Conservation (phyloP, 495 filamentous ascomycete species). For the Entonaema liquescens region DNA sequence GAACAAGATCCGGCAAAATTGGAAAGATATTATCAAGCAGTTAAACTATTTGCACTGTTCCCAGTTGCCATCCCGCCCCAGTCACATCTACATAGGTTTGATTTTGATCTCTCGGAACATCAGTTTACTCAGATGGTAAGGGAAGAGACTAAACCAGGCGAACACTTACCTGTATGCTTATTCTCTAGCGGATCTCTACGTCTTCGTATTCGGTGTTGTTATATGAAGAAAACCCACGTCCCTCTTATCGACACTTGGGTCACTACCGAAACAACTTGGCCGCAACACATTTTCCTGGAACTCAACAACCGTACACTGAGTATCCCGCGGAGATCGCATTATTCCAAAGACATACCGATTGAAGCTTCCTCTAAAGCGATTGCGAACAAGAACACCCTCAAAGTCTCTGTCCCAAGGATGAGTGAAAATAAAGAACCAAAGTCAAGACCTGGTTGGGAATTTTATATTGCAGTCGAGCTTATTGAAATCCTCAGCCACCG, state of each 20-base stretch:
- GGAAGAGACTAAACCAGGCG: constrained; percentile 17
- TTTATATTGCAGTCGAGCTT: constrained; percentile 68
- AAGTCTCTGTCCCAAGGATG: constrained; percentile 59
- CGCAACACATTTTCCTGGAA: constrained; percentile 71
- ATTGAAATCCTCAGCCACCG: constrained; percentile 64
- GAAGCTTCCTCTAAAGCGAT: constrained; percentile 70
- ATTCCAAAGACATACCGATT: constrained; percentile 77
- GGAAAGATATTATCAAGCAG: constrained; percentile 58
- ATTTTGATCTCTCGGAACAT: constrained; percentile 36
- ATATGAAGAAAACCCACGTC: background rate
- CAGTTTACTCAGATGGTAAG: constrained; percentile 41
- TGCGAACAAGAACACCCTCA: constrained; percentile 66
- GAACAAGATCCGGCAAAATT: constrained; percentile 20
- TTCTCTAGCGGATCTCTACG: constrained; percentile 52
- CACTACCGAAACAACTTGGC: constrained; percentile 72
- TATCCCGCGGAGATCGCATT: constrained; percentile 68
- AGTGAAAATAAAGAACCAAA: constrained; percentile 3
- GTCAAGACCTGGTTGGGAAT: constrained; percentile 44
- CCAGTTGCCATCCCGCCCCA: constrained; percentile 51
- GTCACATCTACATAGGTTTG: constrained; percentile 43
- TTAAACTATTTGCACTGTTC: constrained; percentile 53
- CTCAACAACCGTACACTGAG: constrained; percentile 70
- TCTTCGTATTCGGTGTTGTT: constrained; percentile 52
- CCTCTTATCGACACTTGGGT: constrained; percentile 64
- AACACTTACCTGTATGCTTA: constrained; percentile 41